Conservation (phyloP, 306 rosid genomes). For the Styphnolobium japonicum region DNA sequence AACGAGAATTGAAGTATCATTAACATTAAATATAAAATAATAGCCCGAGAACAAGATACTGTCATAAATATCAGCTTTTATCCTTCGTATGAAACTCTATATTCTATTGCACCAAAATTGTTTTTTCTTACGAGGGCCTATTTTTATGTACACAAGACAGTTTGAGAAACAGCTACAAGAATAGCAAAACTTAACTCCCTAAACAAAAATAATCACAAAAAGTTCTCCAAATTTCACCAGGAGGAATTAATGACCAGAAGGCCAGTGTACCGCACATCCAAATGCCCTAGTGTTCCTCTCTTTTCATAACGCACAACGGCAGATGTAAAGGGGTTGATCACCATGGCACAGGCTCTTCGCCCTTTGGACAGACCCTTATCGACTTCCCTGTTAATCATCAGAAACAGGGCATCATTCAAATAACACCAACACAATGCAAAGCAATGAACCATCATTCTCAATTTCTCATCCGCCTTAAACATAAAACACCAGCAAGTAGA, state of each 20-base stretch:
- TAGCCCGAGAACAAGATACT: background rate
- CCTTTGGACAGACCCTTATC: conserved; percentile 6
- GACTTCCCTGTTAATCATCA: conserved; percentile 30
- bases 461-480: conserved; percentile 18
- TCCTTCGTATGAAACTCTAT: background rate
- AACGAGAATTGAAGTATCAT: background rate
- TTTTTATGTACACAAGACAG: background rate
- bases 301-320: conserved; percentile 12
- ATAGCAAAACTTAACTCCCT: background rate
- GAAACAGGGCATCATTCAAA: conserved; percentile 31
- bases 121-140: background rate
- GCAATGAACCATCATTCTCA: conserved; percentile 19
- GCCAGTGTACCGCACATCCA: background rate
- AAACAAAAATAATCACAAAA: background rate
- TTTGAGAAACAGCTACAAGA: background rate
- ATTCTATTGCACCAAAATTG: background rate
- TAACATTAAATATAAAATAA: background rate
- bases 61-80: background rate
- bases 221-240: background rate
- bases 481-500: conserved; percentile 22
- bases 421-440: conserved; percentile 25
- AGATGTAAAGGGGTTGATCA: conserved; percentile 3
- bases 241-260: conserved; percentile 19
- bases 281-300: conserved; percentile 13
- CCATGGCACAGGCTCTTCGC: background rate